Conservation (phyloP, 805 yeast species). For the Monosporozyma aerobia region DNA sequence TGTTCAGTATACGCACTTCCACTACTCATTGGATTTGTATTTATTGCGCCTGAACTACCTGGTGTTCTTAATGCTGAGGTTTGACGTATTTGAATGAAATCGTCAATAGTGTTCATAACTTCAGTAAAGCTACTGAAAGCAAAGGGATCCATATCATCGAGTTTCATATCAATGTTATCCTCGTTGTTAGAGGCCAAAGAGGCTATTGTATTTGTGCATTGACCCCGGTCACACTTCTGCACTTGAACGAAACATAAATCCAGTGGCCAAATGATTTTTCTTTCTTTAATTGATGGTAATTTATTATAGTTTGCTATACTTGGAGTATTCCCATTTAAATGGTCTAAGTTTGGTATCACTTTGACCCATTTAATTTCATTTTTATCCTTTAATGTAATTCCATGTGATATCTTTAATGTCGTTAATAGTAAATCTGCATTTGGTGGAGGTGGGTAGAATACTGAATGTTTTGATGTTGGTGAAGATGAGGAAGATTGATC, state of each 20-base stretch:
- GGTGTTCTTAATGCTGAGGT: slow-evolving; percentile 34
- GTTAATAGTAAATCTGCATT: slow-evolving; percentile 32
- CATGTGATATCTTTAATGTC: slow-evolving; percentile 33
- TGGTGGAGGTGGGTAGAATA: slow-evolving; percentile 33
- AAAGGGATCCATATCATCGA: slow-evolving; percentile 6
- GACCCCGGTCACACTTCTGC: slow-evolving; percentile 5
- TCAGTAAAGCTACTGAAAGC: slow-evolving; percentile 18
- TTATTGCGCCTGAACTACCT: slow-evolving; percentile 18
- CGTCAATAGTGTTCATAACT: slow-evolving; percentile 32
- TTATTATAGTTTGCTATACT: slow-evolving; percentile 47
- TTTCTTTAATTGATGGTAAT: slow-evolving; percentile 20
- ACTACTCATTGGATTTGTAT: slow-evolving; percentile 25
- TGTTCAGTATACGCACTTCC: slow-evolving; percentile 29
- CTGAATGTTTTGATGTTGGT: background rate
- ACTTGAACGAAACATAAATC: slow-evolving; percentile 54
- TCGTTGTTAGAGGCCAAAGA: background rate
- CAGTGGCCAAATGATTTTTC: slow-evolving; percentile 65
- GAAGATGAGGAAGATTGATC: background rate
- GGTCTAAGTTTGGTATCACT: slow-evolving; percentile 57
- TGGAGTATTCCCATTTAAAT: slow-evolving; percentile 61
- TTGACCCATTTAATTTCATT: slow-evolving; percentile 48
- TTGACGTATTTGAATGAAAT: slow-evolving; percentile 32
- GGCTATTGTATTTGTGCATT: background rate
- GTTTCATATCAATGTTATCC: slow-evolving; percentile 3
- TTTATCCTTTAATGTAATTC: slow-evolving; percentile 19